A percentile compares a stretch with the other conserved stretches of the same genome.
These are phyloP conservation scores for Acacia confusa DNA, from an alignment of 306 rosid species.

Conservation along the genomic window DNA sequence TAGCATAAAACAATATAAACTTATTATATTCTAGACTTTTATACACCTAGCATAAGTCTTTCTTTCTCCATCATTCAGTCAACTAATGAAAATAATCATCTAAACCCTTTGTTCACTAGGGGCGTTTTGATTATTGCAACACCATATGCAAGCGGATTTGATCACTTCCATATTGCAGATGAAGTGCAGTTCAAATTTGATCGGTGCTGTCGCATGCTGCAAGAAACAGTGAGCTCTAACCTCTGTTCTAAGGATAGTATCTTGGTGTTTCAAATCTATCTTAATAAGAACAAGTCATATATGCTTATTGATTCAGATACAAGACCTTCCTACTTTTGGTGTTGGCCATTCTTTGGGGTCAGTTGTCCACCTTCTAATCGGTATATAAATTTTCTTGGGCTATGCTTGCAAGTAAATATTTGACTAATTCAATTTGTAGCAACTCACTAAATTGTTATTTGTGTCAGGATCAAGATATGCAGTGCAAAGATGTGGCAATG, in stretches of 20 bases:
- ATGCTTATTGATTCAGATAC: constrained; percentile 59
- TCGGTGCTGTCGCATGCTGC: constrained; percentile 70
- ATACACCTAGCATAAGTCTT: neutral
- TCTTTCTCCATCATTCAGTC: neutral
- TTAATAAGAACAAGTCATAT: constrained; percentile 12
- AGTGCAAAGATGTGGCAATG: constrained; percentile 91
- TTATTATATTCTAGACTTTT: neutral
- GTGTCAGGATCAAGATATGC: constrained; percentile 95
- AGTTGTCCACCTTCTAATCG: constrained; percentile 93
- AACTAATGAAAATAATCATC: constrained; percentile 25
- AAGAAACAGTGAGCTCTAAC: constrained; percentile 59
- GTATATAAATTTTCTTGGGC: constrained; percentile 50
- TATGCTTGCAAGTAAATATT: constrained; percentile 24
- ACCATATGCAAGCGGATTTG: constrained; percentile 98
- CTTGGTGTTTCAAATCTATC: constrained; percentile 23
- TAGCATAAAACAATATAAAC: neutral
- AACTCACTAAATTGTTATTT: constrained; percentile 40
- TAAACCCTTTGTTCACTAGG: constrained; percentile 47
- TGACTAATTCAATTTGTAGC: constrained; percentile 35
- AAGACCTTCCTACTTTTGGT: constrained; percentile 91
- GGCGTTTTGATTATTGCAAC: constrained; percentile 91
- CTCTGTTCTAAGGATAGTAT: constrained; percentile 16
- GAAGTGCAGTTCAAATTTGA: constrained; percentile 95
- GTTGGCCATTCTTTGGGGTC: constrained; percentile 98
- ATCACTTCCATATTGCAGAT: constrained; percentile 94